Percentiles rank a stretch among this genome's conserved stretches.
These are phyloP conservation scores for Phytophthora ohioensis DNA, from an alignment of 352 stramenopile genomes.

Conservation along the genomic window DNA sequence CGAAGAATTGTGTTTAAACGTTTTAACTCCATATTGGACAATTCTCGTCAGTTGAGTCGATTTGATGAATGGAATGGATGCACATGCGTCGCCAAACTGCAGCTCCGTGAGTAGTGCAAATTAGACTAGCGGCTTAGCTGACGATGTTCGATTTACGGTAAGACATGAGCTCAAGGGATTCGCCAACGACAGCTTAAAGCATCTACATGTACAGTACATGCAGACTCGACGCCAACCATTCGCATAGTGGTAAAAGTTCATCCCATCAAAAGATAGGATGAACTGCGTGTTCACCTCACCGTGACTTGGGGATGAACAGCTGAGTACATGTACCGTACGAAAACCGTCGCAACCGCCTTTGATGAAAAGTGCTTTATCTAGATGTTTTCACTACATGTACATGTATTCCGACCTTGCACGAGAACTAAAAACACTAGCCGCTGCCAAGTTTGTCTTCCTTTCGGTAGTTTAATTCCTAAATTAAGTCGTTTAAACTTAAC, in stretches of 20 bases:
- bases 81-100: no score
- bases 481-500: background rate
- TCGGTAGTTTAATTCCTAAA: background rate
- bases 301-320: background rate
- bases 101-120: background rate
- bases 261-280: slow-evolving; percentile 5
- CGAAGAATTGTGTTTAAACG: slow-evolving; percentile 6
- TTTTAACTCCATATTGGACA: background rate
- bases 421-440: no score
- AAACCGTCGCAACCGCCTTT: background rate
- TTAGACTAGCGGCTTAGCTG: background rate
- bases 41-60: background rate
- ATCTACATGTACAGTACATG: no score
- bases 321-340: no score
- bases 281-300: slow-evolving; percentile 8
- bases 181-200: no score
- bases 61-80: no score
- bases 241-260: background rate
- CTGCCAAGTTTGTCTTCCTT: no score
- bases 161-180: no score
- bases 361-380: background rate
- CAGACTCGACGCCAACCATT: no score
- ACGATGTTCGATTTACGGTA: background rate
- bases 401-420: background rate
- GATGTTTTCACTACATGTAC: background rate